Evolutionary conservation across 2,329 filamentous ascomycete species (phyloP), one percentile per base, ranked within the genome.

Genomic region (Rhynchosporium graminicola): DNA sequence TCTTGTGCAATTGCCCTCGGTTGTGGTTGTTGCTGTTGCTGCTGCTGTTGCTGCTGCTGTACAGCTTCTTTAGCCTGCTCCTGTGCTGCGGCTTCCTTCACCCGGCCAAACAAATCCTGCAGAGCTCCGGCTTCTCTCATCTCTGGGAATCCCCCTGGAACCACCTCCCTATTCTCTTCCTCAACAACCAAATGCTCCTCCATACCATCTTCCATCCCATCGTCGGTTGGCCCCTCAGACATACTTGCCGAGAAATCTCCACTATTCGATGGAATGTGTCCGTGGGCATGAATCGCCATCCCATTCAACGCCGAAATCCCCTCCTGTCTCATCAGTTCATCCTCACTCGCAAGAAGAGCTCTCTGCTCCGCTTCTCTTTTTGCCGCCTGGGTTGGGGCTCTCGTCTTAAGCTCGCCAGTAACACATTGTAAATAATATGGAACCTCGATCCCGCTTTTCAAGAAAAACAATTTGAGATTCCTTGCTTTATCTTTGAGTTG

Each of bases 401-500:
- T 81, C 0, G 92, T 96, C 76, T 95, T 94, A 43, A 97, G 79
- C 76, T 97, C 92, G 3, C 92, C 92, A 0, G 92, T 97, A 10
- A 97, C 92, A 36, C 90, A 90, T 71, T 93, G 88, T 28, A 97
- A 78, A 69, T 95, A 95, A 70, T 90, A 92, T 0, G 92, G 92
- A 74, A 97, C 93, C 71, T 97, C 92, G 4, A 92, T 92, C 58
- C 91, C 91, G 20, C 89, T 94, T 78, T 97, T 97, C 59, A 97
- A 78, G 76, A 96, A 96, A 78, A 95, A 96, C 0, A 97, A 78
- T 75, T 96, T 97, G 55, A 96, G 77, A 67, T 97, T 97, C 56
- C 92, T 83, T 0, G 92, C 92, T 76, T 97, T 97, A 73, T 97
- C 92, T 75, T 97, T 97, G 12, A 96, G 80, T 73, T 96, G 92